These are phyloP conservation scores for Aspergillus japonicus DNA, from an alignment of 2,329 filamentous ascomycete genomes.

Conservation along the genomic window DNA sequence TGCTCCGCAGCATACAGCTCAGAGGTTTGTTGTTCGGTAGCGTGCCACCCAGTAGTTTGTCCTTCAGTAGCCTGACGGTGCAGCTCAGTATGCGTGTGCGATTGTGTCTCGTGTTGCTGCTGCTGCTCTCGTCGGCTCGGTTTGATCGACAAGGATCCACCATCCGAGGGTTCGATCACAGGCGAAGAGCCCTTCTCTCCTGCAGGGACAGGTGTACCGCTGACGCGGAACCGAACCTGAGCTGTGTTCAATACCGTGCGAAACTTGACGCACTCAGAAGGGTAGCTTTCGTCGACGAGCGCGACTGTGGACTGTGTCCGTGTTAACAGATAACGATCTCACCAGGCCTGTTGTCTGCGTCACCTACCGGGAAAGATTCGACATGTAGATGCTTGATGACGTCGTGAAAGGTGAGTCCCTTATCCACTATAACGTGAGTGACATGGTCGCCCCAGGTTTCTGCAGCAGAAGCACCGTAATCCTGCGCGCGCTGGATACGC, in stretches of 20 bases:
- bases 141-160: constrained; percentile 32
- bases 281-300: constrained; percentile 69
- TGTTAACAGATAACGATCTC: constrained; percentile 16
- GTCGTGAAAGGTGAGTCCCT: constrained; percentile 61
- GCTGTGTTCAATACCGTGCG: constrained; percentile 57
- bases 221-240: constrained; percentile 52
- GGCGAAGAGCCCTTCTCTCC: constrained; percentile 15
- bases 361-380: constrained; percentile 49
- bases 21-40: not conserved
- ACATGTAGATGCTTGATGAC: constrained; percentile 58
- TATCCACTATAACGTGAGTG: constrained; percentile 80
- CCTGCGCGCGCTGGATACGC: constrained; percentile 71
- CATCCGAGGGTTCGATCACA: constrained; percentile 1
- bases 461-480: constrained; percentile 73
- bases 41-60: constrained; percentile 4
- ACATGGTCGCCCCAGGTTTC: constrained; percentile 56
- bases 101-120: constrained; percentile 14
- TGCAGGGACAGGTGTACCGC: constrained; percentile 19
- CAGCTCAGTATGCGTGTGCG: not conserved
- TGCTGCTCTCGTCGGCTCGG: constrained; percentile 18
- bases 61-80: not conserved
- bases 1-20: constrained; percentile 2
- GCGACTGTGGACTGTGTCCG: constrained; percentile 27
- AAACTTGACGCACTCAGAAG: constrained; percentile 65
- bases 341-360: not conserved